Conservation (phyloP, 768 basidiomycete species). For the Dioszegia crocea region DNA sequence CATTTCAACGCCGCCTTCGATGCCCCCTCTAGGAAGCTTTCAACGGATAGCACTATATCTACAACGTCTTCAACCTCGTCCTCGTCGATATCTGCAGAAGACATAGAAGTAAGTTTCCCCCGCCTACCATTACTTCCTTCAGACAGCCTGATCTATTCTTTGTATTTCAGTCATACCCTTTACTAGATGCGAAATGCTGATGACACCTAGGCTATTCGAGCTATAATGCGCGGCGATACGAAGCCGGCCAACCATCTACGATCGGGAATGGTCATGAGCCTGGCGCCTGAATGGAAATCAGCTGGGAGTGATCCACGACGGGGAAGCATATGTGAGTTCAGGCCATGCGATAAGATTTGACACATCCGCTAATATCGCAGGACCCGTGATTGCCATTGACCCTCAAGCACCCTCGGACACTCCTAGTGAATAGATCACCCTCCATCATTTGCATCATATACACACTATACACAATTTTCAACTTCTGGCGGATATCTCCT, state of each 20-base stretch:
- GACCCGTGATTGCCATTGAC: background rate
- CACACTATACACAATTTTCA: no score
- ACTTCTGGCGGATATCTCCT: no score
- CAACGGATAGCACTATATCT: background rate
- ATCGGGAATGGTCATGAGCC: background rate
- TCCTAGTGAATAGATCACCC: no score
- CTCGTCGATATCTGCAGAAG: background rate
- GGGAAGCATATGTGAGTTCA: background rate
- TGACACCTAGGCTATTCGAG: background rate
- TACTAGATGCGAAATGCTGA: no score
- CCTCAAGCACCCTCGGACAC: background rate
- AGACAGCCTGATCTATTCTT: background rate
- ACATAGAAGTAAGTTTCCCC: background rate
- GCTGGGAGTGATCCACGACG: background rate
- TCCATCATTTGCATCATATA: no score
- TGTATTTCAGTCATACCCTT: no score
- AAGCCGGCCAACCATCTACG: background rate
- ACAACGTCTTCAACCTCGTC: background rate
- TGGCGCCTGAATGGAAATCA: constrained; percentile 1
- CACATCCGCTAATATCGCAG: background rate
- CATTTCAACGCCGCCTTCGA: no score
- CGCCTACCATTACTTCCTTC: no score
- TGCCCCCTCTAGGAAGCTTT: background rate
- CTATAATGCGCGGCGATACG: background rate
- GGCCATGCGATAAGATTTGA: background rate